A percentile compares a stretch with the other conserved stretches of the same genome.
phyloP scores from a whole-genome alignment of 768 basidiomycete species.

The Lactarius hatsudake region DNA sequence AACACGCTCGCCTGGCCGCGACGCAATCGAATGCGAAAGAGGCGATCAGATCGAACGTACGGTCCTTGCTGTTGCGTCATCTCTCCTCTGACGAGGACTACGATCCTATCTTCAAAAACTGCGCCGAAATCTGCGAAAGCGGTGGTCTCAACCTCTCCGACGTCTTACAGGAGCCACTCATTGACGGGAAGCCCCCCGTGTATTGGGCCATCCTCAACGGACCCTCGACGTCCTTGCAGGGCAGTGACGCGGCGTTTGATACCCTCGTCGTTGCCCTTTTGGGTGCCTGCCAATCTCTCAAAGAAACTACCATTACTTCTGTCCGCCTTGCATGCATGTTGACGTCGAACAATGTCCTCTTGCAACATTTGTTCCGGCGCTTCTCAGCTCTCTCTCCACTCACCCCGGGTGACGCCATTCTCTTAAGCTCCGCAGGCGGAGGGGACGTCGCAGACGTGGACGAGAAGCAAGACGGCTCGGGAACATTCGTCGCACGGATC shows the following conservation, averaged over 20 bases:
- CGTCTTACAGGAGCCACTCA: conserved; percentile 57
- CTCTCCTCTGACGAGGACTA: conserved; percentile 34
- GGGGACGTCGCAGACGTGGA: conserved; percentile 49
- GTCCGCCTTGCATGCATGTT: conserved; percentile 65
- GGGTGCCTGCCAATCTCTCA: conserved; percentile 40
- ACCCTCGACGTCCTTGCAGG: conserved; percentile 31
- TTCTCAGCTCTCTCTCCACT: conserved; percentile 51
- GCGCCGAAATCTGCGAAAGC: conserved; percentile 53
- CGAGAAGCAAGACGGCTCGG: conserved; percentile 40
- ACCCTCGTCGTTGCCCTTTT: conserved; percentile 52
- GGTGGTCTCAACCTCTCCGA: conserved; percentile 49
- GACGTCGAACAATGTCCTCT: conserved; percentile 56
- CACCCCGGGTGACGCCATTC: conserved; percentile 49
- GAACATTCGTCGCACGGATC: conserved; percentile 53
- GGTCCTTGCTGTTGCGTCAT: conserved; percentile 37
- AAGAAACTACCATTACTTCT: conserved; percentile 37
- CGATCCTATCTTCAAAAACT: conserved; percentile 52
- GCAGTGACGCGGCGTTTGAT: conserved; percentile 19
- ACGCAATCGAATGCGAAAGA: conserved; percentile 1
- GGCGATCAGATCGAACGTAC: conserved; percentile 6
- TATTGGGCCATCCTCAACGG: conserved; percentile 71
- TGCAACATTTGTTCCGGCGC: conserved; percentile 51
- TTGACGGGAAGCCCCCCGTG: conserved; percentile 62
- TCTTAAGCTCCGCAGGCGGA: conserved; percentile 41
- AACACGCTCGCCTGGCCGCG: neutral